phyloP scores from a whole-genome alignment of 2,329 filamentous ascomycete genomes.

The Claviceps digitariae region DNA sequence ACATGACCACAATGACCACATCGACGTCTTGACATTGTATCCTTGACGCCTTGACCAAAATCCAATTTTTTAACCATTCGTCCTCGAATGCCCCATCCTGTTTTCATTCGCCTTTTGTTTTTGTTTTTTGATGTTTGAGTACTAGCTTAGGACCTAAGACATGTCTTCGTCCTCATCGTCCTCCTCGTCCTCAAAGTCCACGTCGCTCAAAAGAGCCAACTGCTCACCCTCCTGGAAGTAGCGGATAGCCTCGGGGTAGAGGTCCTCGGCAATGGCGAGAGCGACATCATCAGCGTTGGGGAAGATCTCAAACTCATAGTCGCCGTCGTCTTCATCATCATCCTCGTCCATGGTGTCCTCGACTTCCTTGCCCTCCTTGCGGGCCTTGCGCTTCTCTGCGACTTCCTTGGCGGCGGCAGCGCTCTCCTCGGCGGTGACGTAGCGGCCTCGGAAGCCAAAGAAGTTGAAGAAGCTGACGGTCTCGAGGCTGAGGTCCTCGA shows the following conservation, averaged over 20 bases:
- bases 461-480: slow-evolving; percentile 75
- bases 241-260: slow-evolving; percentile 78
- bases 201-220: slow-evolving; percentile 50
- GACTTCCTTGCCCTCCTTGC: slow-evolving; percentile 36
- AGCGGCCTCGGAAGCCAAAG: slow-evolving; percentile 66
- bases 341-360: slow-evolving; percentile 32
- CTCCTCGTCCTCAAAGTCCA: slow-evolving; percentile 47
- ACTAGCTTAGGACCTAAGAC: slow-evolving; percentile 13
- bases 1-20: neutral
- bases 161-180: slow-evolving; percentile 29
- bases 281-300: slow-evolving; percentile 77
- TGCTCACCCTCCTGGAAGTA: slow-evolving; percentile 67
- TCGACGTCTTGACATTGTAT: neutral
- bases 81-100: neutral
- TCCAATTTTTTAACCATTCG: neutral
- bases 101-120: neutral
- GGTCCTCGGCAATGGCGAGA: slow-evolving; percentile 66
- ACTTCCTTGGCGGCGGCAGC: slow-evolving; percentile 46
- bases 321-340: slow-evolving; percentile 46
- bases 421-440: slow-evolving; percentile 61
- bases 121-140: no score
- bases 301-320: slow-evolving; percentile 69
- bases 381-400: slow-evolving; percentile 38
- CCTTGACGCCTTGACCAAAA: neutral
- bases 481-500: slow-evolving; percentile 46